phyloP scores from a whole-genome alignment of 345 rosid genomes.

The Limnanthes douglasii region DNA sequence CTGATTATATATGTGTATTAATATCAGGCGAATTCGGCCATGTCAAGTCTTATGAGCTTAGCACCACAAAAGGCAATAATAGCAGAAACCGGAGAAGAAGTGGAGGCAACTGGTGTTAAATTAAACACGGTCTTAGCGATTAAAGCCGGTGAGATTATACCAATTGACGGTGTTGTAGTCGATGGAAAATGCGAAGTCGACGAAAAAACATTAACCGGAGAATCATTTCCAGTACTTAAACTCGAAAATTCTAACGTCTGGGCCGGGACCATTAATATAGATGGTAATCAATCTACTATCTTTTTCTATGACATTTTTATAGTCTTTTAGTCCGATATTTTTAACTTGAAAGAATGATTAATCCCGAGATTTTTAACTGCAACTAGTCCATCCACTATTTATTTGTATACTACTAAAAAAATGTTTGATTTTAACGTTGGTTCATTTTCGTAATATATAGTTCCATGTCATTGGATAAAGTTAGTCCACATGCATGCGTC shows the following conservation, averaged over 20 bases:
- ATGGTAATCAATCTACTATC: conserved; percentile 25
- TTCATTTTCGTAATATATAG: too few relatives aligned
- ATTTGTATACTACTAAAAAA: too few relatives aligned
- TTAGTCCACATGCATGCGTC: too few relatives aligned
- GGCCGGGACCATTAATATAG: conserved; percentile 89
- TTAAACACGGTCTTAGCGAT: conserved; percentile 56
- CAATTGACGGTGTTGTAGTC: conserved; percentile 81
- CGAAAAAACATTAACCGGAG: conserved; percentile 84
- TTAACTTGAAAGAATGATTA: too few relatives aligned
- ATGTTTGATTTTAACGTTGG: too few relatives aligned
- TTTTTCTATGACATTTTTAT: neutral
- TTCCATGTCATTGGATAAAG: too few relatives aligned
- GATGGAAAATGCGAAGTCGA: conserved; percentile 86
- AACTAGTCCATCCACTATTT: too few relatives aligned
- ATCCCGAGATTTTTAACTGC: too few relatives aligned
- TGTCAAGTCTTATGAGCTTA: conserved; percentile 72
- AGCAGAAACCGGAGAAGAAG: conserved; percentile 77
- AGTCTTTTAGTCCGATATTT: too few relatives aligned
- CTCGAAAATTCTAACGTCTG: conserved; percentile 49
- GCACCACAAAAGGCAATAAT: conserved; percentile 71
- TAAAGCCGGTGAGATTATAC: conserved; percentile 76
- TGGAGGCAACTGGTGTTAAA: conserved; percentile 53
- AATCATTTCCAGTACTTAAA: conserved; percentile 75
- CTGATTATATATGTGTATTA: neutral
- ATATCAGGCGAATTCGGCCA: conserved; percentile 67